Percentiles rank a stretch among this genome's conserved stretches.
Evolutionary conservation across 2,329 filamentous ascomycete species (phyloP).

Genomic region (Trichoderma breve): DNA sequence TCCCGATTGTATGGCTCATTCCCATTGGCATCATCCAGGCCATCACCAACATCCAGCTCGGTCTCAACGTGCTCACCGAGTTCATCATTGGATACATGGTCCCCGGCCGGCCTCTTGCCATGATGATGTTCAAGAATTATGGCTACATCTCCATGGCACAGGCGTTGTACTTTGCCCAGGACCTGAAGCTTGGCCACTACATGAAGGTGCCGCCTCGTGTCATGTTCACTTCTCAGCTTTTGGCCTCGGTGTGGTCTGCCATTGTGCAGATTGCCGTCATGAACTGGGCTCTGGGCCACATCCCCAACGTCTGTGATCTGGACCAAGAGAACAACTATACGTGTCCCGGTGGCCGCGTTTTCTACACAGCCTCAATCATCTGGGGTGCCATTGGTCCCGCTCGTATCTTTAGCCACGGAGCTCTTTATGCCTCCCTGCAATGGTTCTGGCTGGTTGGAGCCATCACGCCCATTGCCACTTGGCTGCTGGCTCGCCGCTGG

Average conservation of each 20-base stretch:
- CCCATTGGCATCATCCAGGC: conserved; percentile 62
- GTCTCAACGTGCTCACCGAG: conserved; percentile 70
- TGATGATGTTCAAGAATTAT: conserved; percentile 79
- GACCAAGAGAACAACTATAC: conserved; percentile 56
- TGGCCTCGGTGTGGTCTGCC: conserved; percentile 60
- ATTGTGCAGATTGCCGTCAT: conserved; percentile 63
- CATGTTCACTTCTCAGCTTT: conserved; percentile 59
- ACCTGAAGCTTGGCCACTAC: conserved; percentile 68
- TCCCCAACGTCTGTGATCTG: conserved; percentile 58
- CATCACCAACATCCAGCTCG: conserved; percentile 61
- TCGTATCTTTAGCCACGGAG: conserved; percentile 64
- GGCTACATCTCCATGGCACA: conserved; percentile 68
- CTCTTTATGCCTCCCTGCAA: conserved; percentile 62
- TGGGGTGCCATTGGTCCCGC: conserved; percentile 72
- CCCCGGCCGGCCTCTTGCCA: conserved; percentile 65
- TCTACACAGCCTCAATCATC: conserved; percentile 68
- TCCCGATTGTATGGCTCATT: conserved; percentile 58
- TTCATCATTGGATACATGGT: conserved; percentile 73
- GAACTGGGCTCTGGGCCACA: conserved; percentile 63
- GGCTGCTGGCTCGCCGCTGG: conserved; percentile 58
- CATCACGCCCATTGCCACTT: conserved; percentile 61
- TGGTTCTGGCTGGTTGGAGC: conserved; percentile 72
- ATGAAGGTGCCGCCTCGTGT: conserved; percentile 63
- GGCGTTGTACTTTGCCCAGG: conserved; percentile 62
- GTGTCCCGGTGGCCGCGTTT: conserved; percentile 53